phyloP scores from a whole-genome alignment of 176 grass and related monocot species.

The Panicum miliaceum region DNA sequence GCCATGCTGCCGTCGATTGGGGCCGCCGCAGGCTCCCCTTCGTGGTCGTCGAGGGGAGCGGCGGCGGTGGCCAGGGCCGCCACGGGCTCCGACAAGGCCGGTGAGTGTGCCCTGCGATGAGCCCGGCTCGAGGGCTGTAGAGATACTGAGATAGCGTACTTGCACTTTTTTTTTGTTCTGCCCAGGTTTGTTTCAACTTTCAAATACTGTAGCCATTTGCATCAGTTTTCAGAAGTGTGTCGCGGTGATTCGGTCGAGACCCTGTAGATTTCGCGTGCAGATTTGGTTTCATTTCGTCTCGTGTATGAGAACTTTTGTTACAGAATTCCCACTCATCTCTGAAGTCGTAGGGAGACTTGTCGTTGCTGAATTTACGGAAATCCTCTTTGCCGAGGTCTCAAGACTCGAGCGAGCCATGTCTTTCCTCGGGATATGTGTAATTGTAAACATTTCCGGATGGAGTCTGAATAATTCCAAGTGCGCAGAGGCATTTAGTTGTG shows the following conservation, averaged over 20 bases:
- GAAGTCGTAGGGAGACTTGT: not conserved
- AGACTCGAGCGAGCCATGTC: not conserved
- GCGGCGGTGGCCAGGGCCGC: slow-evolving; percentile 17
- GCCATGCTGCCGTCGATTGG: not conserved
- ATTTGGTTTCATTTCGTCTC: not conserved
- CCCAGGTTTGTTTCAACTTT: not conserved
- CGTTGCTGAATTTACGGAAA: not conserved
- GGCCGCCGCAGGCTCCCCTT: not conserved
- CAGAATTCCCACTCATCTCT: not conserved
- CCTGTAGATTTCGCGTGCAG: not conserved
- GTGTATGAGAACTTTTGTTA: not conserved
- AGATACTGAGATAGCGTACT: not conserved
- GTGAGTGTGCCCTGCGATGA: slow-evolving; percentile 7
- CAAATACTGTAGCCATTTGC: not conserved
- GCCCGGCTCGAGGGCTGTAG: not conserved
- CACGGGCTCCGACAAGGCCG: slow-evolving; percentile 29
- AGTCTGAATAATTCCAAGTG: not conserved
- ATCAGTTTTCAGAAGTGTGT: not conserved
- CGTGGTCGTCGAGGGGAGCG: slow-evolving; percentile 7
- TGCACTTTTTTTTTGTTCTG: not conserved
- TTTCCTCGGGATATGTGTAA: not conserved
- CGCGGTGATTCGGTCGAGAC: not conserved
- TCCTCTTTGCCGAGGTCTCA: not conserved
- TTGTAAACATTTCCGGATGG: not conserved
- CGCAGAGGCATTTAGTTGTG: not conserved